phyloP scores from a whole-genome alignment of 1,139 yeast species.

The Sugiyamaella paludigena region DNA sequence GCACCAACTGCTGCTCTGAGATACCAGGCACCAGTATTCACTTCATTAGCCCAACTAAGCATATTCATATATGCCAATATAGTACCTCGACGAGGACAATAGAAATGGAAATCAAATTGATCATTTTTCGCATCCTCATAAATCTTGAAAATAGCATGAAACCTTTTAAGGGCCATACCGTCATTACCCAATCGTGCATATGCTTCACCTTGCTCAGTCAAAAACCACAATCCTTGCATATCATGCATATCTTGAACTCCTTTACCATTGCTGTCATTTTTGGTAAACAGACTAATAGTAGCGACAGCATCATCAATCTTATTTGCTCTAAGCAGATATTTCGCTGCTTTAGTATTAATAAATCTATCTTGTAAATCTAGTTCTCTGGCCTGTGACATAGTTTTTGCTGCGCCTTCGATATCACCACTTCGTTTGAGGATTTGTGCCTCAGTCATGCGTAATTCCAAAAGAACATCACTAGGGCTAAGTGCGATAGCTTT shows the following conservation, averaged over 20 bases:
- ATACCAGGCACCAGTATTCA: slow-evolving; percentile 69
- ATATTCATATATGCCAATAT: slow-evolving; percentile 76
- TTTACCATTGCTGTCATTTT: slow-evolving; percentile 69
- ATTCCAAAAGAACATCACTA: slow-evolving; percentile 62
- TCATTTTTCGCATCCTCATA: slow-evolving; percentile 74
- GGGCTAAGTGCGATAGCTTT: slow-evolving; percentile 63
- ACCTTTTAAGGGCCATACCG: slow-evolving; percentile 82
- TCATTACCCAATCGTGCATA: slow-evolving; percentile 51
- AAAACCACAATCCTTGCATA: slow-evolving; percentile 92
- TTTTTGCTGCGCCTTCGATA: slow-evolving; percentile 56
- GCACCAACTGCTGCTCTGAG: slow-evolving; percentile 69
- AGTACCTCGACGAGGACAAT: slow-evolving; percentile 88
- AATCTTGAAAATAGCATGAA: slow-evolving; percentile 60
- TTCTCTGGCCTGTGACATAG: slow-evolving; percentile 68
- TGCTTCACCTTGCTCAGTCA: slow-evolving; percentile 82
- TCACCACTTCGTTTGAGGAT: slow-evolving; percentile 71
- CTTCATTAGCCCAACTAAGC: slow-evolving; percentile 74
- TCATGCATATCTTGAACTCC: slow-evolving; percentile 85
- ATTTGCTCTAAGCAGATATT: slow-evolving; percentile 80
- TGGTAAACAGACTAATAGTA: slow-evolving; percentile 75
- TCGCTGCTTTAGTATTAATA: slow-evolving; percentile 83
- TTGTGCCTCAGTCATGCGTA: slow-evolving; percentile 77
- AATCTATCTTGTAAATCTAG: slow-evolving; percentile 88
- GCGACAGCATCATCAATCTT: slow-evolving; percentile 72
- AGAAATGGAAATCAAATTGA: slow-evolving; percentile 92